These are phyloP conservation scores for Tetrahymena thermophila DNA, from an alignment of 73 alveolate genomes.

Conservation along the genomic window DNA sequence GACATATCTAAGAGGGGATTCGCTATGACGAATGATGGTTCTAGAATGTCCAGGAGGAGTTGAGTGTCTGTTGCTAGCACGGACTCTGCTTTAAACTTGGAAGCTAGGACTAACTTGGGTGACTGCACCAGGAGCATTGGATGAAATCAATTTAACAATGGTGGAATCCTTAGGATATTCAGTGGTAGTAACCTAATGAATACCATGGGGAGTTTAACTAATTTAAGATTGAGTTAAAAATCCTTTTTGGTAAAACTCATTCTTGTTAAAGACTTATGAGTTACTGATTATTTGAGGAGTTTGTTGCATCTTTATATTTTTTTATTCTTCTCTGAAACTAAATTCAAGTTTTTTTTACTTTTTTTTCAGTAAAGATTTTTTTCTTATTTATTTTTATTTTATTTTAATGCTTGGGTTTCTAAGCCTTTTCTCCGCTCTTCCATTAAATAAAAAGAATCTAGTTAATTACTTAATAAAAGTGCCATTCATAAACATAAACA, in stretches of 20 bases:
- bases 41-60: background rate
- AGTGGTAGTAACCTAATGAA: slow-evolving; percentile 1
- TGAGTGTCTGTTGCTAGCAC: background rate
- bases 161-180: background rate
- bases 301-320: background rate
- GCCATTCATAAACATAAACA: too few relatives aligned
- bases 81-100: background rate
- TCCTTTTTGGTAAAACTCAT: background rate
- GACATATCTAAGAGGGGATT: background rate
- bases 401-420: background rate
- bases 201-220: background rate
- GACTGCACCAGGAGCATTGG: slow-evolving; percentile 2
- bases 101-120: background rate
- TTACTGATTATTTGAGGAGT: background rate
- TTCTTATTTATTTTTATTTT: background rate
- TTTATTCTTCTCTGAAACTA: background rate
- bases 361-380: background rate
- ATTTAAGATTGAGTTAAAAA: background rate
- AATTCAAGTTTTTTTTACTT: background rate
- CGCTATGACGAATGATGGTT: background rate
- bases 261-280: background rate
- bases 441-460: background rate
- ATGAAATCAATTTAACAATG: background rate
- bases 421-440: background rate
- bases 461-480: background rate